These are phyloP conservation scores for Rhynchospora tenuis DNA, from an alignment of 176 grass and related monocot genomes.

Conservation along the genomic window DNA sequence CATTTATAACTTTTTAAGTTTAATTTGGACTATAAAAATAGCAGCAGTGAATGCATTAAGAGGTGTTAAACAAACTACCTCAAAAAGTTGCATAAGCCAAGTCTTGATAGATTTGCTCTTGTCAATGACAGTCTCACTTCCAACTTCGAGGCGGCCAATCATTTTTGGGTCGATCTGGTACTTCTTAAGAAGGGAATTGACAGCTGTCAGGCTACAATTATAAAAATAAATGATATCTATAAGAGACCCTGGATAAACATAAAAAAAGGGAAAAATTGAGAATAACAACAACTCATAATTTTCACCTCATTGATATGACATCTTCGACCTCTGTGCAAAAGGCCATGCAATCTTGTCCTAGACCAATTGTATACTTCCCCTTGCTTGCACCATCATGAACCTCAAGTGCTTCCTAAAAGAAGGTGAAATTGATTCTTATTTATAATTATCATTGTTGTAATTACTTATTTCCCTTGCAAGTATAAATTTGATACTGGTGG, in stretches of 20 bases:
- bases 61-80: constrained; percentile 36
- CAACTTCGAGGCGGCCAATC: constrained; percentile 93
- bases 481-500: not conserved
- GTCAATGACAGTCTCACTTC: constrained; percentile 96
- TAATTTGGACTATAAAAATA: not conserved
- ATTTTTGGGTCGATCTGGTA: constrained; percentile 72
- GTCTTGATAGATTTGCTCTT: constrained; percentile 97
- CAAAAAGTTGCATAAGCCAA: constrained; percentile 88
- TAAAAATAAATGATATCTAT: constrained; percentile 2
- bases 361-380: constrained; percentile 94
- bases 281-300: not conserved
- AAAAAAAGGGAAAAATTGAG: not conserved
- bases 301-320: constrained; percentile 94
- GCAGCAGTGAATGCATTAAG: constrained; percentile 10
- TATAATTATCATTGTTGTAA: not conserved
- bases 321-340: constrained; percentile 90
- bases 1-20: constrained; percentile 6
- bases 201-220: constrained; percentile 62
- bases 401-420: constrained; percentile 76
- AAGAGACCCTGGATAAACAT: not conserved
- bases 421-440: not conserved
- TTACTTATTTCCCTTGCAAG: not conserved
- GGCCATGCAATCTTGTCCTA: constrained; percentile 95
- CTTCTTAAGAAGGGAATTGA: constrained; percentile 71
- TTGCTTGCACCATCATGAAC: constrained; percentile 80